A percentile compares a stretch with the other conserved stretches of the same genome.
Evolutionary conservation across 179 eudicot genomes (phyloP).

Genomic region (Patellifolia procumbens): DNA sequence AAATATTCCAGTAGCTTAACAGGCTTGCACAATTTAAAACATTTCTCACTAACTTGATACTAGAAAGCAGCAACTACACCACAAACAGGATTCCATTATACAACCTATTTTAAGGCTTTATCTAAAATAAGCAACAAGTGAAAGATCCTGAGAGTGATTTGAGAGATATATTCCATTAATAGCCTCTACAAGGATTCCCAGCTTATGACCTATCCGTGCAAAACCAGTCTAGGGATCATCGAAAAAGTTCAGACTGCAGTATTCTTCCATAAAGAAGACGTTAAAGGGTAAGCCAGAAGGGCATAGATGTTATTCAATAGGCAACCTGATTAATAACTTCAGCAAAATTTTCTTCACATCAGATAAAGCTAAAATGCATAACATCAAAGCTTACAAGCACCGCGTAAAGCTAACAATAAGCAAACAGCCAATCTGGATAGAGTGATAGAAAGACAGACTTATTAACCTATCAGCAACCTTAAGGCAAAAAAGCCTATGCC

Average conservation of each 20-base stretch:
- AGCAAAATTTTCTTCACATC: background rate
- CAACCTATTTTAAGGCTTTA: no score
- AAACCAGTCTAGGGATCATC: no score
- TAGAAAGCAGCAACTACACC: no score
- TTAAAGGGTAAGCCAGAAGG: background rate
- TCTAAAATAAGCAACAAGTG: background rate
- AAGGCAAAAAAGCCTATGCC: no score
- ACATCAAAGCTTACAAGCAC: background rate
- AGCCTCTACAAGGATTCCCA: no score
- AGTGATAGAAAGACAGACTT: background rate
- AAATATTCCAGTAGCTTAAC: no score
- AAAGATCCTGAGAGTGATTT: background rate
- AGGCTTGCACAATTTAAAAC: no score
- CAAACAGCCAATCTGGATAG: background rate
- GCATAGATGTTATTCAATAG: background rate
- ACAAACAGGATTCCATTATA: no score
- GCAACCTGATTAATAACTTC: background rate
- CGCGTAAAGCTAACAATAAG: slow-evolving; percentile 12
- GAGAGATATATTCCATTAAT: background rate
- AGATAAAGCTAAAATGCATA: background rate
- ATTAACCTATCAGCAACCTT: background rate
- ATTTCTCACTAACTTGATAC: no score
- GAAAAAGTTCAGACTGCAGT: background rate
- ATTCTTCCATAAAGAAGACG: background rate
- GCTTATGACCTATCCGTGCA: no score